A percentile compares a stretch with the other conserved stretches of the same genome.
Conservation (phyloP, 2,329 filamentous ascomycete genomes). For the Aspergillus viridinutans region DNA sequence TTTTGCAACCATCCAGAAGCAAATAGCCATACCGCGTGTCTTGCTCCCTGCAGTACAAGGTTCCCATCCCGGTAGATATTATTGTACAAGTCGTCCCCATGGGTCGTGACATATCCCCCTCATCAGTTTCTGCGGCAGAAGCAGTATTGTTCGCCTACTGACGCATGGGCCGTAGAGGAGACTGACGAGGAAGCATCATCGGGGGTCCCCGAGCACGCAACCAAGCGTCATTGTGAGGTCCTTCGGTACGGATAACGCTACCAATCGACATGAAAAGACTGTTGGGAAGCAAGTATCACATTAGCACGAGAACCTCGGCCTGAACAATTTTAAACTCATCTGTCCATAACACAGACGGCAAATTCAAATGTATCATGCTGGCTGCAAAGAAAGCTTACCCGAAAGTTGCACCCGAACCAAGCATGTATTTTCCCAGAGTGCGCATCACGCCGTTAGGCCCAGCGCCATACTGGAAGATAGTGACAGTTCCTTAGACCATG, state of each 20-base stretch:
- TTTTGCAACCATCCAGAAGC: constrained; percentile 1
- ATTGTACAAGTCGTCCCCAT: constrained; percentile 29
- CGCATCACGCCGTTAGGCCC: constrained; percentile 91
- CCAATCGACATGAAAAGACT: constrained; percentile 99
- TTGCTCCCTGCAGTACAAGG: constrained; percentile 1
- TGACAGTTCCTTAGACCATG: constrained; percentile 66
- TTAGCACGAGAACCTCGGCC: neutral
- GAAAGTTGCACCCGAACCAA: constrained; percentile 90
- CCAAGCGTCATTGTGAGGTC: constrained; percentile 73
- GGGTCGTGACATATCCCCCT: constrained; percentile 4
- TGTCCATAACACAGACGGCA: neutral
- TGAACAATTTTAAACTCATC: neutral
- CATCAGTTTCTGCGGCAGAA: neutral
- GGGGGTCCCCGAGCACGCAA: constrained; percentile 68
- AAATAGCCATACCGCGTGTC: constrained; percentile 1
- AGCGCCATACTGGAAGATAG: constrained; percentile 91
- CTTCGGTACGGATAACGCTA: constrained; percentile 89
- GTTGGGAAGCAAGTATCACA: neutral
- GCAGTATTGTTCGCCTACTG: constrained; percentile 20
- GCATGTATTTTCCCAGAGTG: constrained; percentile 94
- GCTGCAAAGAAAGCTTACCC: constrained; percentile 58
- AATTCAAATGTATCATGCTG: neutral
- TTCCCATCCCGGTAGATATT: constrained; percentile 13
- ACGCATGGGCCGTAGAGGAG: constrained; percentile 28
- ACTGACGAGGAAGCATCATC: constrained; percentile 58